Evolutionary conservation across 2,329 filamentous ascomycete genomes (phyloP).

Genomic region (Trichoderma sp.): DNA sequence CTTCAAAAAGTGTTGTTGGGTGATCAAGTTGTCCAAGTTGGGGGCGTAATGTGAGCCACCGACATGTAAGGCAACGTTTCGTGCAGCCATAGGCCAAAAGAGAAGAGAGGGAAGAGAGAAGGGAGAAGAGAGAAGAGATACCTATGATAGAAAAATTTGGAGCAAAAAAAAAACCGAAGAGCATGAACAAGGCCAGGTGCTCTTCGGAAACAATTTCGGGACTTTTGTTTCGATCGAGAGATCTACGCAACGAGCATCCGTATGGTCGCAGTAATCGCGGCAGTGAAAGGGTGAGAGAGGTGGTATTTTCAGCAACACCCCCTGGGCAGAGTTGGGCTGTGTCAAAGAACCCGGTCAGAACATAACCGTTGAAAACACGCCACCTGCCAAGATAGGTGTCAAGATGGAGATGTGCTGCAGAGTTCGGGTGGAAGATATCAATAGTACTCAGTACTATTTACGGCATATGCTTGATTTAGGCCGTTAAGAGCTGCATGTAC

Average conservation of each 20-base stretch:
- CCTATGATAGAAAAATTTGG: no score
- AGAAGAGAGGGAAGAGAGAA: not conserved
- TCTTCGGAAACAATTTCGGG: not conserved
- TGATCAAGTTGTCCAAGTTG: not conserved
- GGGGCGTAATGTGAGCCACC: not conserved
- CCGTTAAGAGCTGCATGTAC: no score
- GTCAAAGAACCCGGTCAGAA: not conserved
- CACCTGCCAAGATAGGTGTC: not conserved
- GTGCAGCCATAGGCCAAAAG: not conserved
- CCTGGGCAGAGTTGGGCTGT: not conserved
- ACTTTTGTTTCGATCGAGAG: not conserved
- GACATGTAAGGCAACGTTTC: not conserved
- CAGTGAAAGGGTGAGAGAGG: not conserved
- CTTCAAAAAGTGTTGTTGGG: not conserved
- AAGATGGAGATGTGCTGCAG: not conserved
- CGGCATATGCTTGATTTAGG: not conserved
- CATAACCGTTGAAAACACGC: not conserved
- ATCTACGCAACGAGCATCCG: not conserved
- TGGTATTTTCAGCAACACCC: not conserved
- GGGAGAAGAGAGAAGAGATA: not conserved
- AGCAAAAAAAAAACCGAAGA: not conserved
- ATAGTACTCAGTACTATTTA: not conserved
- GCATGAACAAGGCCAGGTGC: not conserved
- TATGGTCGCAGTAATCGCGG: not conserved
- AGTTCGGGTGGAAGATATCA: not conserved